Evolutionary conservation across 2,329 filamentous ascomycete species (phyloP).

Genomic region (Alternaria sp.): DNA sequence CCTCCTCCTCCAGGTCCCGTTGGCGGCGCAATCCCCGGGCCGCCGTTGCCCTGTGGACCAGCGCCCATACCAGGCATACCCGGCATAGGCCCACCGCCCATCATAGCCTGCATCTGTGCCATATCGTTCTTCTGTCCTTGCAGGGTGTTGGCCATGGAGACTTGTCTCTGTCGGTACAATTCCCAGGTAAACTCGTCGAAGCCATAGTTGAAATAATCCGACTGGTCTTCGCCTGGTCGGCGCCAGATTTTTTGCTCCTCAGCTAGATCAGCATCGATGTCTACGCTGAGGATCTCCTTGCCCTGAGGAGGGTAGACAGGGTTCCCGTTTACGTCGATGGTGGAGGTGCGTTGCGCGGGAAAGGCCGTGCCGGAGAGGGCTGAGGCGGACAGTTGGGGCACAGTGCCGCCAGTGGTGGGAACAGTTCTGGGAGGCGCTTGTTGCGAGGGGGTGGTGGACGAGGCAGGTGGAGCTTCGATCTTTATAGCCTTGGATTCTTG

Average conservation of each 20-base stretch:
- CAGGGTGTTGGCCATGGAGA: constrained; percentile 78
- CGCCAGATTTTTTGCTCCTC: constrained; percentile 93
- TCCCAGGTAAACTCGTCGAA: constrained; percentile 99
- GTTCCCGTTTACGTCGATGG: constrained; percentile 82
- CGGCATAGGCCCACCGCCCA: constrained; percentile 48
- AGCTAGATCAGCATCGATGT: constrained; percentile 62
- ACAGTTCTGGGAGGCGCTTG: constrained; percentile 18
- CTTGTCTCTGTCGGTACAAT: constrained; percentile 89
- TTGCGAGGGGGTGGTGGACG: constrained; percentile 32
- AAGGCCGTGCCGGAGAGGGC: constrained; percentile 54
- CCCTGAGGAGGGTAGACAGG: constrained; percentile 76
- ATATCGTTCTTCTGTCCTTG: constrained; percentile 78
- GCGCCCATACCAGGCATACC: constrained; percentile 38
- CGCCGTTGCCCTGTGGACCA: constrained; percentile 23
- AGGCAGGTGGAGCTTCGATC: constrained; percentile 45
- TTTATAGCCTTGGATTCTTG: constrained; percentile 51
- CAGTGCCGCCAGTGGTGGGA: constrained; percentile 23
- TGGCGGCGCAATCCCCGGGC: constrained; percentile 40
- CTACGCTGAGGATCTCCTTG: constrained; percentile 73
- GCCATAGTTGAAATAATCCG: constrained; percentile 98
- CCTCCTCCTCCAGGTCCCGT: constrained; percentile 36
- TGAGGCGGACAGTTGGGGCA: constrained; percentile 33
- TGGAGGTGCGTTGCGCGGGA: constrained; percentile 76
- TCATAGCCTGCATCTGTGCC: constrained; percentile 68
- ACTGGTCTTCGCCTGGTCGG: constrained; percentile 90